phyloP scores from a whole-genome alignment of 1,284 basidiomycete genomes.

The Ceratobasidium sp. region DNA sequence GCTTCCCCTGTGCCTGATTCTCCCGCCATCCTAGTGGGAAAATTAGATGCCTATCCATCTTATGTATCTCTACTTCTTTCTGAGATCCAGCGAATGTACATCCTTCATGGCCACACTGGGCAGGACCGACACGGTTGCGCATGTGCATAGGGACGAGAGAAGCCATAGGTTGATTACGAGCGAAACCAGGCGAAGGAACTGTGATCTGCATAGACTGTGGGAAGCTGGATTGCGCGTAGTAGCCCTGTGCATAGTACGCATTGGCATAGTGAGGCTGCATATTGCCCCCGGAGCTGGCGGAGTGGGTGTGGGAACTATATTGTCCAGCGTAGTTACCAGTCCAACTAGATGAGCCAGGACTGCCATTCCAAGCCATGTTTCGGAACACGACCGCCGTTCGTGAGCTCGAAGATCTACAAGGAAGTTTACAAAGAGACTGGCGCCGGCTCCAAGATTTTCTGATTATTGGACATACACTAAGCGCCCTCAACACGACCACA shows the following conservation, averaged over 20 bases:
- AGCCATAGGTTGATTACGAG: constrained; percentile 39
- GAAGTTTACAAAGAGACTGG: too few species aligned
- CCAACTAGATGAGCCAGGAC: background rate
- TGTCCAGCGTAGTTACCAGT: background rate
- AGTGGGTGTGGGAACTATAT: background rate
- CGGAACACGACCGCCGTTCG: background rate
- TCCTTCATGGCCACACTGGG: constrained; percentile 73
- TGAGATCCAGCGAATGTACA: constrained; percentile 82
- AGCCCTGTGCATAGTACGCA: constrained; percentile 60
- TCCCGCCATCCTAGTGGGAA: constrained; percentile 76
- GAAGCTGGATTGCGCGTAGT: constrained; percentile 41
- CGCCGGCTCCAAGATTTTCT: too few species aligned
- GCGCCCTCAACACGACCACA: too few species aligned
- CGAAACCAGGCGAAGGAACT: constrained; percentile 49
- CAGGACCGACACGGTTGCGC: constrained; percentile 61
- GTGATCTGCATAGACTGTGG: constrained; percentile 45
- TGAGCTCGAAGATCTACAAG: too few species aligned
- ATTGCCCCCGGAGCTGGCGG: constrained; percentile 47
- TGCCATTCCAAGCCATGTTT: constrained; percentile 20
- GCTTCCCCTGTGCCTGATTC: constrained; percentile 67
- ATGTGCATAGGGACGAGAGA: constrained; percentile 34
- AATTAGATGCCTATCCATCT: constrained; percentile 91
- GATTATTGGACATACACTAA: too few species aligned
- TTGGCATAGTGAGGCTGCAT: constrained; percentile 69
- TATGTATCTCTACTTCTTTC: constrained; percentile 83